A percentile compares a stretch with the other conserved stretches of the same genome.
phyloP scores from a whole-genome alignment of 225 moss, liverwort and hornwort species.

The Antitrichia curtipendula region DNA sequence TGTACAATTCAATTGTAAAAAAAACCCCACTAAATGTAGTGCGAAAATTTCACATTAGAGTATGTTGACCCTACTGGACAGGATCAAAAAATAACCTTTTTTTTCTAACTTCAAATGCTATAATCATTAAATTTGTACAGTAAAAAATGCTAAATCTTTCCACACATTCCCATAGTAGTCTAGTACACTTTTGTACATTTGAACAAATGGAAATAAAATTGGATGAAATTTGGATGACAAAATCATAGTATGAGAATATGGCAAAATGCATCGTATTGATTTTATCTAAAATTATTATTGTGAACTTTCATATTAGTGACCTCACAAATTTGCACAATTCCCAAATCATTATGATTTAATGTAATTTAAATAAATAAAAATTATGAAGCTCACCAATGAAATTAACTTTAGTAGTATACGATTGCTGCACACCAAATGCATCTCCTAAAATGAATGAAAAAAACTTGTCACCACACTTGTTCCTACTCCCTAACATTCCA shows the following conservation, averaged over 20 bases:
- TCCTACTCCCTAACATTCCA: background rate
- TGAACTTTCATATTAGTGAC: no score
- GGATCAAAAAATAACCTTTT: fast-evolving
- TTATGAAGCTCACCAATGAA: background rate
- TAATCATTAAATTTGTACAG: fast-evolving
- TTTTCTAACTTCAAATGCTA: background rate
- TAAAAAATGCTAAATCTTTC: background rate
- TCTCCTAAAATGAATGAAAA: background rate
- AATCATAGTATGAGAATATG: background rate
- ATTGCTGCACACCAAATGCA: background rate
- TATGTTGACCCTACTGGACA: fast-evolving
- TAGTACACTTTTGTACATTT: fast-evolving
- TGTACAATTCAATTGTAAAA: background rate
- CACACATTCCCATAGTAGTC: background rate
- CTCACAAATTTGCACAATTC: background rate
- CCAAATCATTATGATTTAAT: background rate
- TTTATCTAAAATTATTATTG: background rate
- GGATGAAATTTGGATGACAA: background rate
- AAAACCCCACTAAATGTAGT: background rate
- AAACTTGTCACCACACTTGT: no score
- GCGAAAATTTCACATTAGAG: background rate
- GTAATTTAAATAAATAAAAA: background rate
- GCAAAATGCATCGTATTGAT: background rate
- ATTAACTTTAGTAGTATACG: no score
- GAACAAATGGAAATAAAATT: background rate